Evolutionary conservation across 192 early-diverging fungal genomes (phyloP), one percentile per base, ranked within the genome.

Genomic region (Mycoemilia scoparia): DNA sequence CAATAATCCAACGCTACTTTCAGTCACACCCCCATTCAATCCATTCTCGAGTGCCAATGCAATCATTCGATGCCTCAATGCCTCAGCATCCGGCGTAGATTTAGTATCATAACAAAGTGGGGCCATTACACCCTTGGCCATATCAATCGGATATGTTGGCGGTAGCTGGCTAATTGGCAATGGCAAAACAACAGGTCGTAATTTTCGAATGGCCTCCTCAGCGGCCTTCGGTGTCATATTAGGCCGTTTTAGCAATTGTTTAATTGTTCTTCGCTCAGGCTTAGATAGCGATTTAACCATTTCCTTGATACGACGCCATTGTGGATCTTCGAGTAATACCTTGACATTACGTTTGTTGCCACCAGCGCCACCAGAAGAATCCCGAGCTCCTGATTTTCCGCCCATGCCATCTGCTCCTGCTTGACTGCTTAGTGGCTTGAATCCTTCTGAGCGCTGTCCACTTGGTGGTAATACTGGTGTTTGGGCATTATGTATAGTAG

Each of bases 401-500:
- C 25, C 12, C 31, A 17, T 9, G 38, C 52, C 17, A 38, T 39
- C 2, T 41, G 31, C 18, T 63, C 34, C 33, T 27, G 41, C 45
- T 55, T 47, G 39, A 49, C 45, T 57, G 25, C 32, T 49, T 4
- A 44, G 24, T 14, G 53, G 34, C 39, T 63, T 74, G 43, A 76
- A 43, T 50, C 77, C 32, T 16, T 67, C 59, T 5, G 57, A 48
- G 7, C 68, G 63, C 39, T 70, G 64, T 16, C 60, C 67, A 7
- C 60, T 57, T 7, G 77, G 77, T 20, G 77, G 77, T 11, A 66
- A 67, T 35, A 64, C 64, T 16, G 69, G 66, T 45, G 50, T 64
- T 38, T 77, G 77, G 16, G 77, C 77, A 52, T 81, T 81, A 37
- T 81, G 77, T 24, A 81, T 76, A 5, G 74, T 77, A 19, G 76